These are phyloP conservation scores for Penicillium waksmanii DNA, from an alignment of 495 filamentous ascomycete species.

Conservation along the genomic window DNA sequence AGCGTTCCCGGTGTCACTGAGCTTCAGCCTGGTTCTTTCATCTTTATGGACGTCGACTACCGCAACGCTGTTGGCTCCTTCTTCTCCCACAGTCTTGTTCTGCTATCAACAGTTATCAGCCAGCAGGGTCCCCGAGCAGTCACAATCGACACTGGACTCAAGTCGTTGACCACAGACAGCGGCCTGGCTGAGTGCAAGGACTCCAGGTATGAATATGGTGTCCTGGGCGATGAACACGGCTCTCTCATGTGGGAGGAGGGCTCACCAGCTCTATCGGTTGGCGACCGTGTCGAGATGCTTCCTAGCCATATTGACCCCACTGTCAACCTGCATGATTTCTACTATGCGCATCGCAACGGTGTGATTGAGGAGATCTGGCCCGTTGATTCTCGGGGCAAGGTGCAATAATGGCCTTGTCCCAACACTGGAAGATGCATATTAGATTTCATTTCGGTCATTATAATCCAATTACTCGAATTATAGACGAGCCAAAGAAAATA, in stretches of 20 bases:
- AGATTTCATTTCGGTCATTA: conserved; percentile 1
- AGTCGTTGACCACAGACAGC: conserved; percentile 45
- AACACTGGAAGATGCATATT: neutral
- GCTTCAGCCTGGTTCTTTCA: conserved; percentile 45
- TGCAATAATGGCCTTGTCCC: conserved; percentile 26
- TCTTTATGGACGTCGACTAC: conserved; percentile 48
- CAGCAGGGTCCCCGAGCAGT: conserved; percentile 38
- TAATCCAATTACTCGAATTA: neutral
- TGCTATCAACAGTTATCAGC: conserved; percentile 41
- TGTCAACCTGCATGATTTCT: conserved; percentile 43
- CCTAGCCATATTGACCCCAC: conserved; percentile 47
- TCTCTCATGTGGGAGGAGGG: conserved; percentile 37
- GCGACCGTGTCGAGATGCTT: conserved; percentile 42
- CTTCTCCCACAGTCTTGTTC: conserved; percentile 40
- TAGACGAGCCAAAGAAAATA: neutral
- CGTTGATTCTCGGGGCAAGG: conserved; percentile 44
- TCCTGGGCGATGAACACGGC: conserved; percentile 44
- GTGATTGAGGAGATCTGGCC: conserved; percentile 44
- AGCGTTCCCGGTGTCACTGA: conserved; percentile 43
- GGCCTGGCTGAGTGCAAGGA: conserved; percentile 44
- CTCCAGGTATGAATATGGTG: conserved; percentile 33
- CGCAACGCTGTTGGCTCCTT: conserved; percentile 43
- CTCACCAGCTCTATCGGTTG: conserved; percentile 28
- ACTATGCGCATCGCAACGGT: conserved; percentile 37
- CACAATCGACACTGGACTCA: conserved; percentile 41